phyloP scores from a whole-genome alignment of 495 filamentous ascomycete genomes.

The Symbiotaphrina buchneri region DNA sequence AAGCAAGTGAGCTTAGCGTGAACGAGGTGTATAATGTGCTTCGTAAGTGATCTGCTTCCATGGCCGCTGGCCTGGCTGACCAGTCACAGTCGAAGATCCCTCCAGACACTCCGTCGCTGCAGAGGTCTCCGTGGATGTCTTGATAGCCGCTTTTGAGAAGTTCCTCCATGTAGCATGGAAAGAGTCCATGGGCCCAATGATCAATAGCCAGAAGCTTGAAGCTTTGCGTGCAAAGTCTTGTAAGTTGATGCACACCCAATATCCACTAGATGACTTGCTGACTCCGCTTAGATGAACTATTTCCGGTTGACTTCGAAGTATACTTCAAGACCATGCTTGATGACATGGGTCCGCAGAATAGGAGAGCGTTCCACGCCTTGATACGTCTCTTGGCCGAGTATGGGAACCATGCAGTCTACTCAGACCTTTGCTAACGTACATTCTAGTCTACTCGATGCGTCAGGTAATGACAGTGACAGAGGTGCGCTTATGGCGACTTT shows the following conservation, averaged over 20 bases:
- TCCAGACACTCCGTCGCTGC: conserved; percentile 47
- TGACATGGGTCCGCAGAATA: conserved; percentile 80
- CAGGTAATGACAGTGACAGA: conserved; percentile 79
- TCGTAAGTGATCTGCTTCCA: conserved; percentile 1
- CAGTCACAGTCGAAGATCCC: conserved; percentile 40
- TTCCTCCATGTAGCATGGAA: conserved; percentile 79
- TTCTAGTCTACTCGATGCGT: conserved; percentile 51
- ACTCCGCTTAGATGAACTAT: neutral
- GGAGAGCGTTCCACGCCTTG: conserved; percentile 63
- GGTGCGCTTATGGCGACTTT: conserved; percentile 81
- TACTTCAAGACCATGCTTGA: conserved; percentile 54
- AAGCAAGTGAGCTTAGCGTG: conserved; percentile 53
- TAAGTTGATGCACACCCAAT: neutral
- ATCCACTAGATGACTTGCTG: neutral
- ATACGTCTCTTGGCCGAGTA: conserved; percentile 65
- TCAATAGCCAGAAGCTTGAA: conserved; percentile 38
- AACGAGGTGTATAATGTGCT: conserved; percentile 86
- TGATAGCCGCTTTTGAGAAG: conserved; percentile 87
- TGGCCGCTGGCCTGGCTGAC: neutral
- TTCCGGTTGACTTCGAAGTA: conserved; percentile 47
- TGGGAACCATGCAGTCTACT: neutral
- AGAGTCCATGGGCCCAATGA: conserved; percentile 65
- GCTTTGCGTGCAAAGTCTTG: conserved; percentile 49
- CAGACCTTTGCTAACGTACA: conserved; percentile 1
- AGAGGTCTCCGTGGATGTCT: conserved; percentile 63